Base-by-base conservation (phyloP, 495 filamentous ascomycete species). In the Podospora pseudopauciseta region DNA sequence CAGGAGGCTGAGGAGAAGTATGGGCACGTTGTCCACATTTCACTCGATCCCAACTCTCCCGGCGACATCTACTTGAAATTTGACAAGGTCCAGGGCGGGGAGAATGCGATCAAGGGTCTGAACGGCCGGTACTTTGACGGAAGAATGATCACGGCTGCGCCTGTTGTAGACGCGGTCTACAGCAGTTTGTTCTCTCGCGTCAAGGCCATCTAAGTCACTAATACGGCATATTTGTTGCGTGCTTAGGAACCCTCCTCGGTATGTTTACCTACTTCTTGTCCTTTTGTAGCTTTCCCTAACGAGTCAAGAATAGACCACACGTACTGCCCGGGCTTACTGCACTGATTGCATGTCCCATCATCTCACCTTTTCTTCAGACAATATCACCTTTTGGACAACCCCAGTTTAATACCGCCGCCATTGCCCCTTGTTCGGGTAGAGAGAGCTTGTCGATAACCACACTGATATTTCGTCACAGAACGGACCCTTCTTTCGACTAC, bases 31-130 rank as follows among this genome's bases (percentile, higher is more conserved):
- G 93, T 97, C 82, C 96, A 99, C 88, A 97, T 97, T 81, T 85
- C 92, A 75, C 83, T 97, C 83, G 94, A 97, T 86, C 86, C 92
- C 70, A 97, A 95, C 79, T 92, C 91, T 64, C 87, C 91, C 77
- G 96, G 96, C 80, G 96, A 98, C 75, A 94, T 99, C 74, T 99
- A 97, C 80, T 87, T 98, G 76, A 98, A 98, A 80, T 99, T 98
- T 77, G 92, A 97, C 81, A 90, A 92, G 69, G 92, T 97, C 66
- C 87, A 92, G 73, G 95, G 94, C 65, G 96, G 94, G 74, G 91
- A 97, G 77, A 98, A 97, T 72, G 95, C 96, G 67, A 93, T 97
- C 83, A 95, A 96, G 77, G 96, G 96, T 69, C 85, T 99, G 65
- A 99, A 98, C 78, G 96, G 96, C 59, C 89, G 96, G 71, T 96